Conservation (phyloP, 257 asterid species). For the Catharanthus roseus region DNA sequence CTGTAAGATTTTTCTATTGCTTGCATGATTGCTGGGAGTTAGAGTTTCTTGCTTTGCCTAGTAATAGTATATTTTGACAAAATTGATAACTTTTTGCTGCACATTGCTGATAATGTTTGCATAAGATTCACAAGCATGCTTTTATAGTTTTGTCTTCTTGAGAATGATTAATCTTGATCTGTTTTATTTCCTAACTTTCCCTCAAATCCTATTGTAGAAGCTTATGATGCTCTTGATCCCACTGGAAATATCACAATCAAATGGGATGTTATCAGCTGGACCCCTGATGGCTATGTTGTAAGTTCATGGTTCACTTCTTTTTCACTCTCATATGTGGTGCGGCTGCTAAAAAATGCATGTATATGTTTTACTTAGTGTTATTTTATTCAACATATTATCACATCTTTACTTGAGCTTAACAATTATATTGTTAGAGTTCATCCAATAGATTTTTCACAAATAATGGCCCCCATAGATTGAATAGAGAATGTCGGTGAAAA, state of each 20-base stretch:
- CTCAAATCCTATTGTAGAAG: constrained; percentile 39
- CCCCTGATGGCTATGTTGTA: constrained; percentile 81
- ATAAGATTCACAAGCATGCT: background rate
- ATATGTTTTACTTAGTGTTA: background rate
- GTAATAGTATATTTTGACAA: background rate
- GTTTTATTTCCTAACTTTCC: constrained; percentile 9
- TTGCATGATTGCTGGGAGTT: background rate
- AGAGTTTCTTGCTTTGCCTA: background rate
- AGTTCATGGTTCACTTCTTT: constrained; percentile 20
- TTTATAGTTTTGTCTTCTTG: background rate
- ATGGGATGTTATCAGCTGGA: constrained; percentile 76
- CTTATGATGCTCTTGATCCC: constrained; percentile 87
- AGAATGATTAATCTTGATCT: constrained; percentile 4
- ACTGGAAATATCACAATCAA: constrained; percentile 75
- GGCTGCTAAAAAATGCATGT: background rate
- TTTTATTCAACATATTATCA: background rate
- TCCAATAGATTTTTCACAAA: no score
- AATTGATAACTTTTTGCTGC: constrained; percentile 2
- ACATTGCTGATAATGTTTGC: background rate
- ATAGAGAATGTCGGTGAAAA: no score
- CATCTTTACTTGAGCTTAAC: background rate
- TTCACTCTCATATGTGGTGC: background rate
- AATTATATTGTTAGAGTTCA: background rate
- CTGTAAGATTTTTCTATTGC: background rate
- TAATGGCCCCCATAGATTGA: no score